Percentiles rank a stretch among this genome's conserved stretches.
These are phyloP conservation scores for Coemansia sp. DNA, from an alignment of 192 early-diverging fungal species.

Conservation along the genomic window DNA sequence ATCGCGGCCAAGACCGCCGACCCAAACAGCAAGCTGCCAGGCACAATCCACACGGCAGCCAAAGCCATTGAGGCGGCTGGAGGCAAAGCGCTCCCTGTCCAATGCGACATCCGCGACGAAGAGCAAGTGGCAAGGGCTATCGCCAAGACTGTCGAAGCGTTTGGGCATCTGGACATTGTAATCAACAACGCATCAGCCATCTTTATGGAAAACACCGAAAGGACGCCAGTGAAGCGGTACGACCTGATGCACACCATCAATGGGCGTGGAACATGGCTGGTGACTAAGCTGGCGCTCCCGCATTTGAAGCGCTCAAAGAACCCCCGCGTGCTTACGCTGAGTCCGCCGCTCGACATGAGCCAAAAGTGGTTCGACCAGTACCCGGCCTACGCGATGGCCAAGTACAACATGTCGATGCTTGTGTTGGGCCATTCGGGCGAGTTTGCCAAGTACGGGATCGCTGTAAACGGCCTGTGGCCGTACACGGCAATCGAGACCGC, in stretches of 20 bases:
- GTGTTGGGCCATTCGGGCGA: slow-evolving; percentile 73
- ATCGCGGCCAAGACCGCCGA: slow-evolving; percentile 76
- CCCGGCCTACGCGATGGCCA: slow-evolving; percentile 69
- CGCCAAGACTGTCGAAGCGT: slow-evolving; percentile 61
- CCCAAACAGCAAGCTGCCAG: slow-evolving; percentile 71
- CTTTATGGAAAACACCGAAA: slow-evolving; percentile 60
- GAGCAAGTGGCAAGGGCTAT: slow-evolving; percentile 69
- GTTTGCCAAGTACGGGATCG: slow-evolving; percentile 62
- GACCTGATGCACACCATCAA: slow-evolving; percentile 79
- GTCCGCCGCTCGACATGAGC: slow-evolving; percentile 68
- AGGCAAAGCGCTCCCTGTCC: slow-evolving; percentile 71
- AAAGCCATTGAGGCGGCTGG: slow-evolving; percentile 70
- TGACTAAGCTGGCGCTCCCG: slow-evolving; percentile 65
- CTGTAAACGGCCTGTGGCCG: slow-evolving; percentile 78
- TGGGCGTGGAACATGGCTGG: slow-evolving; percentile 77
- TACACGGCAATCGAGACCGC: slow-evolving; percentile 73
- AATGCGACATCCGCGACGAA: slow-evolving; percentile 84
- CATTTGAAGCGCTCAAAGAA: slow-evolving; percentile 67
- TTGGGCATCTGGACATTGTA: slow-evolving; percentile 82
- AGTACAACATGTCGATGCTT: slow-evolving; percentile 75
- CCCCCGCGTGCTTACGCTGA: slow-evolving; percentile 73
- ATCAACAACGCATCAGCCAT: slow-evolving; percentile 83
- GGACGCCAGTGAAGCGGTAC: slow-evolving; percentile 61
- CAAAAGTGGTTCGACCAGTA: slow-evolving; percentile 68
- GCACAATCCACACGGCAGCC: slow-evolving; percentile 80